These are phyloP conservation scores for Gaeumannomyces tritici DNA, from an alignment of 2,329 filamentous ascomycete genomes.

Conservation along the genomic window DNA sequence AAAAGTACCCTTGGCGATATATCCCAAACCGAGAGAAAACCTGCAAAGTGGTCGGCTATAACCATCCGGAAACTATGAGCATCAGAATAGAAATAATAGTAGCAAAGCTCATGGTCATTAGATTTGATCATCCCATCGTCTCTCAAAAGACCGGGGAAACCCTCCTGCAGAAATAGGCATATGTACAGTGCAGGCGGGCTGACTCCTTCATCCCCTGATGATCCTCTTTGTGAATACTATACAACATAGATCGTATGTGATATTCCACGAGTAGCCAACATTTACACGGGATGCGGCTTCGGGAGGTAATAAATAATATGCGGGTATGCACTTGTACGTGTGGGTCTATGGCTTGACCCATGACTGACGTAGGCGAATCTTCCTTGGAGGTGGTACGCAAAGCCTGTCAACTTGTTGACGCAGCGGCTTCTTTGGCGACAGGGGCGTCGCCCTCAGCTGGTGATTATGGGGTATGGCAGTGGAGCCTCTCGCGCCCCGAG, in stretches of 20 bases:
- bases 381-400: neutral
- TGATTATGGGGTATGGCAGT: neutral
- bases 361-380: neutral
- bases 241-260: neutral
- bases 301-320: neutral
- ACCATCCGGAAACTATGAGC: neutral
- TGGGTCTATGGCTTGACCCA: neutral
- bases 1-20: neutral
- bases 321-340: neutral
- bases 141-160: neutral
- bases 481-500: neutral
- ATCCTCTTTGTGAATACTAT: neutral
- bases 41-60: neutral
- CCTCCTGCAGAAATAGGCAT: neutral
- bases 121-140: neutral
- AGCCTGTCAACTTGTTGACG: neutral
- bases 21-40: too few species aligned
- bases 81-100: neutral
- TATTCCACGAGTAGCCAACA: neutral
- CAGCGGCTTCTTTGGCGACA: neutral
- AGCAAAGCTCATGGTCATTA: neutral
- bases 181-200: neutral
- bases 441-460: neutral
- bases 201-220: neutral
- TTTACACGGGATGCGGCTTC: too few species aligned